phyloP scores from a whole-genome alignment of 139 green algal species.

The Choricystis sp. region DNA sequence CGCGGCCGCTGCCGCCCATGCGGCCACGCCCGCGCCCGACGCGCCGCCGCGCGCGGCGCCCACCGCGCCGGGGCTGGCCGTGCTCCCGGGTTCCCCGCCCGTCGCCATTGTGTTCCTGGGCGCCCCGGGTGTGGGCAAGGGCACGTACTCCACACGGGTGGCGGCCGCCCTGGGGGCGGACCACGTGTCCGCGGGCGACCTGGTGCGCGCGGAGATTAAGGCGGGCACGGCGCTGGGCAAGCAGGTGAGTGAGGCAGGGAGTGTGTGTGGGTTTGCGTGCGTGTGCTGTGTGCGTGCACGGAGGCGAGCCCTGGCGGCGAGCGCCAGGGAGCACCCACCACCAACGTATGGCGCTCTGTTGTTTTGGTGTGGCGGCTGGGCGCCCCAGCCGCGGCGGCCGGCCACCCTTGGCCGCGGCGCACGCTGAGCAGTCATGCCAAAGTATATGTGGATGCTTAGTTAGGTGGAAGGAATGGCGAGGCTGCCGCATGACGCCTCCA shows the following conservation, averaged over 20 bases:
- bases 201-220: slow-evolving; percentile 79
- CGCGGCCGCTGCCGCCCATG: no score
- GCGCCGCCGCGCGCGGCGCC: no score
- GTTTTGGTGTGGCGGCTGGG: no score
- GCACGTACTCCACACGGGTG: slow-evolving; percentile 77
- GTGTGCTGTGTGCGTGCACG: background rate
- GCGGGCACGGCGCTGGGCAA: slow-evolving; percentile 35
- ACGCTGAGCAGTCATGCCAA: no score
- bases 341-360: background rate
- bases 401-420: no score
- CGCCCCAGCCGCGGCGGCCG: no score
- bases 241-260: slow-evolving; percentile 23
- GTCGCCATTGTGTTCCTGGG: background rate
- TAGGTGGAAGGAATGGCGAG: no score
- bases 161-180: slow-evolving; percentile 54
- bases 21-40: no score
- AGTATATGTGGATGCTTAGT: no score
- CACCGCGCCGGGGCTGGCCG: no score
- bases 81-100: no score
- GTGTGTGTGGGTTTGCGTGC: background rate
- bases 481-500: no score
- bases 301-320: background rate
- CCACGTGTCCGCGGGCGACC: slow-evolving; percentile 87
- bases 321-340: background rate
- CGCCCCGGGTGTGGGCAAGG: slow-evolving; percentile 77